Evolutionary conservation across 2,329 filamentous ascomycete species (phyloP), one percentile per base, ranked within the genome.

Genomic region (Beauveria caledonica): DNA sequence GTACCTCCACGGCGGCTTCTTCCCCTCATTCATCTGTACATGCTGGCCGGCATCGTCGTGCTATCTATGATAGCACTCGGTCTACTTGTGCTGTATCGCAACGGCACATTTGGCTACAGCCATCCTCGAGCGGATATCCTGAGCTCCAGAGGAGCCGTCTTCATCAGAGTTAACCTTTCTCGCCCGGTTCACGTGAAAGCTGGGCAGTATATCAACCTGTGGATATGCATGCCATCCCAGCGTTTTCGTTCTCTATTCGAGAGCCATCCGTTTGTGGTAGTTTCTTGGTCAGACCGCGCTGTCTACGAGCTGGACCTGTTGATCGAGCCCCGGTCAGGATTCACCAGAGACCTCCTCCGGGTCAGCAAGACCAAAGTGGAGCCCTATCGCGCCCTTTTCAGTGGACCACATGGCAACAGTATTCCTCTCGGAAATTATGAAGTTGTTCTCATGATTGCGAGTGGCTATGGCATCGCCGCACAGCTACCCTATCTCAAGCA

Each of bases 401-500:
- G 65, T 55, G 69, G 69, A 23, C 71, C 68, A 46, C 63, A 74
- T 61, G 66, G 72, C 42, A 63, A 58, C 7, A 71, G 63, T 63
- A 62, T 68, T 52, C 45, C 62, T 46, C 64, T 71, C 10, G 59
- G 63, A 10, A 58, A 68, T 10, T 74, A 69, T 63, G 60, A 71
- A 48, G 64, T 64, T 60, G 63, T 74, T 19, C 63, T 75, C 4
- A 71, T 76, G 61, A 61, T 74, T 23, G 63, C 68, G 8, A 74
- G 65, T 40, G 66, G 68, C n/a, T 73, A 73, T 42, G 66, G 71
- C 2, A 73, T 75, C 39, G 63, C 66, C n/a, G 66, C 68, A 40
- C 63, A 71, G 44, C 62, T 74, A 52, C 69, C 64, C 9, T 73
- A 72, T 63, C 66, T 75, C 8, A 72, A 71, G 52, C 63, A 73